A percentile compares a stretch with the other conserved stretches of the same genome.
Conservation (phyloP, 805 yeast species). For the Zygoascus flipseniorum region DNA sequence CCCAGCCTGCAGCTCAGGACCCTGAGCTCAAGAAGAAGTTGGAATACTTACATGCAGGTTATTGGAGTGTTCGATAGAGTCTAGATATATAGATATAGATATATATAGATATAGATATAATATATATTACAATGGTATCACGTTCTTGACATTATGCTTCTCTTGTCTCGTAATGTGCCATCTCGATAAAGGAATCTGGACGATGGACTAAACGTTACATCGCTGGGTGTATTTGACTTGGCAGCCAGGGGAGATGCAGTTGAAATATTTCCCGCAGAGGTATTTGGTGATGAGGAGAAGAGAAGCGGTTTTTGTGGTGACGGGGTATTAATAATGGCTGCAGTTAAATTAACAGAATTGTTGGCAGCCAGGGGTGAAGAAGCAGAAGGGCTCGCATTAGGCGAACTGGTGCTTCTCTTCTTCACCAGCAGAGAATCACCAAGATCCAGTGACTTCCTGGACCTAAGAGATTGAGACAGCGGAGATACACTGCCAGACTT, state of each 20-base stretch:
- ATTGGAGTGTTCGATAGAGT: conserved; percentile 25
- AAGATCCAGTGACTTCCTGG: not conserved
- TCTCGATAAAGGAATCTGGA: not conserved
- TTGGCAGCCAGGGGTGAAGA: not conserved
- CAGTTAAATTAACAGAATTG: not conserved
- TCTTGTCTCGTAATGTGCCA: not conserved
- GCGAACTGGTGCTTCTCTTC: not conserved
- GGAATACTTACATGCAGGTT: conserved; percentile 85
- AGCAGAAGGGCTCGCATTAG: not conserved
- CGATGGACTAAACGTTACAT: not conserved
- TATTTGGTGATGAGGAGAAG: not conserved
- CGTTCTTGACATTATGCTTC: not conserved
- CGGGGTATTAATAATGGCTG: not conserved
- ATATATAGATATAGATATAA: conserved; percentile 38
- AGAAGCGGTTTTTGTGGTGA: not conserved
- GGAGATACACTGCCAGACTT: conserved; percentile 16
- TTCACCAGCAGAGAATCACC: not conserved
- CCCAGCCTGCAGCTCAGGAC: conserved; percentile 64
- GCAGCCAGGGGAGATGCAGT: not conserved
- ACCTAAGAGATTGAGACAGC: not conserved
- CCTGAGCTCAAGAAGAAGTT: conserved; percentile 67
- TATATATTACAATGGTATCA: not conserved
- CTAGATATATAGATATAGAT: not conserved
- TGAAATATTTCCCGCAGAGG: not conserved
- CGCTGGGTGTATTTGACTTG: not conserved